Conservation (phyloP, 164 flowering plant genomes). For the Dillenia suffruticosa region DNA sequence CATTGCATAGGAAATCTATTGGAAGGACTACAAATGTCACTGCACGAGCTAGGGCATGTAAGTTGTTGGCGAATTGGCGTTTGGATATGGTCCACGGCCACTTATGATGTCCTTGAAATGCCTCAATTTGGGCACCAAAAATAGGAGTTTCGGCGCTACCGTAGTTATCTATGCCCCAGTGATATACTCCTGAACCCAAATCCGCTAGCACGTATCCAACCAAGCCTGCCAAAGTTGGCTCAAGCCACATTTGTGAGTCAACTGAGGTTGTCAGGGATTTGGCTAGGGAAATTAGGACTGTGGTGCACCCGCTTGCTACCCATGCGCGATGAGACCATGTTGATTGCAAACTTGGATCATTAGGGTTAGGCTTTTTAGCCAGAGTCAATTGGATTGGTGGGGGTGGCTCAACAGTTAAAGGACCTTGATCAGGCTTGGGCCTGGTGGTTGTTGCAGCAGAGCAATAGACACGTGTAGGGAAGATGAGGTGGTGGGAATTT, state of each 20-base stretch:
- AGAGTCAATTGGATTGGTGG: neutral
- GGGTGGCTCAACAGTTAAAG: slow-evolving; percentile 3
- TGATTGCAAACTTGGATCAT: slow-evolving; percentile 48
- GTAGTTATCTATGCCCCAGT: slow-evolving; percentile 93
- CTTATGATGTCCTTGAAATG: slow-evolving; percentile 81
- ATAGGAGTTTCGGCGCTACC: slow-evolving; percentile 63
- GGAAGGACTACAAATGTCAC: slow-evolving; percentile 55
- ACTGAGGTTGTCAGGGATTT: slow-evolving; percentile 28
- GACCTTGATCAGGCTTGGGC: neutral
- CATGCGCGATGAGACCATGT: slow-evolving; percentile 88
- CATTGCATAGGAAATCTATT: slow-evolving; percentile 27
- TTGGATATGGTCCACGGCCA: slow-evolving; percentile 80
- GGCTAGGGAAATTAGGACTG: slow-evolving; percentile 46
- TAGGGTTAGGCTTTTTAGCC: slow-evolving; percentile 4
- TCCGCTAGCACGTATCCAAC: slow-evolving; percentile 73
- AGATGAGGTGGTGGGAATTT: slow-evolving; percentile 4
- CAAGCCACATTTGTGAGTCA: slow-evolving; percentile 28
- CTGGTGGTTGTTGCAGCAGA: slow-evolving; percentile 11
- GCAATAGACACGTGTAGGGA: slow-evolving; percentile 5
- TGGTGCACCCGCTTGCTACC: slow-evolving; percentile 69
- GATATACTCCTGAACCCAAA: slow-evolving; percentile 83
- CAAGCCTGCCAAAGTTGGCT: slow-evolving; percentile 53
- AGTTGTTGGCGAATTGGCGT: slow-evolving; percentile 78
- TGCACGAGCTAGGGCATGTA: slow-evolving; percentile 60
- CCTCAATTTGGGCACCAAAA: slow-evolving; percentile 75